Evolutionary conservation across 305 asterid species (phyloP).

Genomic region (Fraxinus greggii): DNA sequence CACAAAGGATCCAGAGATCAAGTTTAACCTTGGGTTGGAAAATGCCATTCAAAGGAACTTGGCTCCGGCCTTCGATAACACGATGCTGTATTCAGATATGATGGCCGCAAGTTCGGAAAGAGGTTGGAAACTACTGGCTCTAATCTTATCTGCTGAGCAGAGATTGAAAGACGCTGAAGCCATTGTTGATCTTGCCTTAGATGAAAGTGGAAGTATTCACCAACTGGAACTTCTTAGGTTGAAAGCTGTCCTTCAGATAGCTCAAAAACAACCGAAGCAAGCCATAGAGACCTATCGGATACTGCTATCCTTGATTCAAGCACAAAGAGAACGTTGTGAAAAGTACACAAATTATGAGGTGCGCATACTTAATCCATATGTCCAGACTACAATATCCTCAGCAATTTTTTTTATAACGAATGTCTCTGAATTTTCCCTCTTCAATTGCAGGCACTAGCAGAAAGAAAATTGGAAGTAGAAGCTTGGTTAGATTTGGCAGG

Average conservation of each 20-base stretch:
- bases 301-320: conserved; percentile 65
- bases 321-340: conserved; percentile 35
- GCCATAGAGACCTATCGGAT: conserved; percentile 77
- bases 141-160: conserved; percentile 77
- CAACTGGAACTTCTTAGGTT: conserved; percentile 67
- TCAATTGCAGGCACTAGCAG: conserved; percentile 36
- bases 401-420: neutral
- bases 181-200: conserved; percentile 69
- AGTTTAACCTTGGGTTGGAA: conserved; percentile 59
- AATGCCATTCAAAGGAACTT: conserved; percentile 71
- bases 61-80: conserved; percentile 53
- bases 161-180: conserved; percentile 67
- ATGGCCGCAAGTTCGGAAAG: conserved; percentile 51
- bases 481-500: conserved; percentile 89
- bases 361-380: neutral
- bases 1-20: conserved; percentile 55
- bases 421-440: neutral
- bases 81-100: conserved; percentile 51
- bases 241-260: conserved; percentile 72
- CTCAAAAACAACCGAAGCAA: conserved; percentile 70
- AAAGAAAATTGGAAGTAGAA: conserved; percentile 54
- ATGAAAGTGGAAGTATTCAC: conserved; percentile 61
- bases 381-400: neutral
- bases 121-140: conserved; percentile 76
- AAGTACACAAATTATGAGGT: conserved; percentile 33